Base-by-base conservation (phyloP, 1,139 yeast species). In the Blastobotrys arbuscula region DNA sequence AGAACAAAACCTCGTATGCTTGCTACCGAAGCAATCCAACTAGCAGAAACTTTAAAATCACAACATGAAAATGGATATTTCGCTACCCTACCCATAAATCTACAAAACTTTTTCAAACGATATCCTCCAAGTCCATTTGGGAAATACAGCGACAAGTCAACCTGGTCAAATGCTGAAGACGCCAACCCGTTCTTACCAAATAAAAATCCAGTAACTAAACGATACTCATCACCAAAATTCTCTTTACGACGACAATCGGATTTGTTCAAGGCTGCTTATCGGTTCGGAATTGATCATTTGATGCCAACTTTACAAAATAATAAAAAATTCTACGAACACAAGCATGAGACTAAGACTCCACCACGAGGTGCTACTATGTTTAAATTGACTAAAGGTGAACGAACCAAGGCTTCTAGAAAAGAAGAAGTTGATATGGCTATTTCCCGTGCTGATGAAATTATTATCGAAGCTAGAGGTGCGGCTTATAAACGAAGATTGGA, bases 161-260 rank as follows among this genome's bases (percentile, higher is more conserved):
- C 86, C 5, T 71, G 78, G 30, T 79, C 85, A 20, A 72, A 72
- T 45, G 90, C 88, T 44, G 76, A 79, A 20, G 75, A 77, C 51
- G 84, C 87, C 59, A 92, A 92, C 66, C 98, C 98, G 47, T 92
- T 92, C 65, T 68, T 88, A 50, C 84, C 95, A 24, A 89, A 88
- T 65, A 84, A 78, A 62, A 89, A 90, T 66, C 89, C 95, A 15
- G 79, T 83, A 26, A 86, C 95, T 18, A 81, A 86, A 18, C 76
- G 72, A 58, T 80, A 84, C 73, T 94, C 87, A 59, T 81, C 81
- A 47, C 86, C 97, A 21, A 76, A 81, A 55, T 86, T 79, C 67
- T 86, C 96, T 12, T 72, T 82, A 60, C 81, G 97, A 68, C 79
- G 94, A 61, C 92, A 89, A 61, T 81, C 94, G 20, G 96, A 84